These are phyloP conservation scores for Pestalotiopsis sp. DNA, from an alignment of 2,329 filamentous ascomycete genomes.

Conservation along the genomic window DNA sequence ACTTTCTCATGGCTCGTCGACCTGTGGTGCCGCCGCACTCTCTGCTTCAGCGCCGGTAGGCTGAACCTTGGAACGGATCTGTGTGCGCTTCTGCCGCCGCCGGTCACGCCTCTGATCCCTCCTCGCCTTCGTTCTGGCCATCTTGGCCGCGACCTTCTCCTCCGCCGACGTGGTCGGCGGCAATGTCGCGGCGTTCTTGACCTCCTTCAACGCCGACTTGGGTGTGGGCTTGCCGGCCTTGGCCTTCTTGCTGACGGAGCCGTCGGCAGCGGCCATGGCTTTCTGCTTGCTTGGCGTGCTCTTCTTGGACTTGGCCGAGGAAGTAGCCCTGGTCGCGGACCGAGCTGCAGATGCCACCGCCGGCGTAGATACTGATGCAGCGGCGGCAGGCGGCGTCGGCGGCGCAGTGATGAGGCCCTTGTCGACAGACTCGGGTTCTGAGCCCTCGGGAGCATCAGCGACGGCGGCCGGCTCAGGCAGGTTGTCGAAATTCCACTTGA, in stretches of 20 bases:
- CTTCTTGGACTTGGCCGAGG: background rate
- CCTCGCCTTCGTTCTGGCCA: background rate
- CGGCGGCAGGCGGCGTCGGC: background rate
- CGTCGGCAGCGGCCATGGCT: background rate
- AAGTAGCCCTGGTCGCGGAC: background rate
- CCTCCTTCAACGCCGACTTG: background rate
- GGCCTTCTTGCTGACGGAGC: background rate
- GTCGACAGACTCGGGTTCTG: background rate
- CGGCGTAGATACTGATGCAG: background rate
- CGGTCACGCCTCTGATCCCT: background rate
- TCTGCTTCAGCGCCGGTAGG: background rate
- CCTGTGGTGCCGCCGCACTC: background rate
- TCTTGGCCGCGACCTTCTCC: background rate
- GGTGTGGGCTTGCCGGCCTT: background rate
- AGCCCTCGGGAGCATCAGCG: background rate
- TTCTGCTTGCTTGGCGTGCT: background rate
- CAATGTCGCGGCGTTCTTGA: background rate
- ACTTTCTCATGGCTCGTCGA: background rate
- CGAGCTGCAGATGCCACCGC: background rate
- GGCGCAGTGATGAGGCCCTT: background rate
- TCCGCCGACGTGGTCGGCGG: background rate
- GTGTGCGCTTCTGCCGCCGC: background rate
- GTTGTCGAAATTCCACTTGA: conserved; percentile 5
- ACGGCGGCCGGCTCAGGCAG: background rate
- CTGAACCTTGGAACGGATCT: background rate